These are phyloP conservation scores for Dovyalis caffra DNA, from an alignment of 345 rosid genomes.

Conservation along the genomic window DNA sequence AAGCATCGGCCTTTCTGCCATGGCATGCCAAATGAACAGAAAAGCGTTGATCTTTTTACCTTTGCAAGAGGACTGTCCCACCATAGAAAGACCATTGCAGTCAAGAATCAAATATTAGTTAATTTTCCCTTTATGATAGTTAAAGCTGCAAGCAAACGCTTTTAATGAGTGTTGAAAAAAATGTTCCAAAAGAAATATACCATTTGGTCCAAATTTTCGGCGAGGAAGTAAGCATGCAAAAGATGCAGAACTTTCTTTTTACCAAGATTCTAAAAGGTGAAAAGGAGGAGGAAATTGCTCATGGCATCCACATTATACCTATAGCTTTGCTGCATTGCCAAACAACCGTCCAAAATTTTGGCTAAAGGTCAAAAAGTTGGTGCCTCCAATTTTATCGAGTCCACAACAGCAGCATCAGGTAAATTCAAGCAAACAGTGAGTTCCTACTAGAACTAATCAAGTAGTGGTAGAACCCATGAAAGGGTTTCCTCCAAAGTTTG, in stretches of 20 bases:
- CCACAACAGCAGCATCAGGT: constrained; percentile 3
- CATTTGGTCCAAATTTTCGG: constrained; percentile 32
- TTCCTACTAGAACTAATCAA: background rate
- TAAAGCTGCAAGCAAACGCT: background rate
- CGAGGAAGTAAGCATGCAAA: constrained; percentile 7
- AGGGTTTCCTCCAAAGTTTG: background rate
- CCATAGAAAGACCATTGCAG: background rate
- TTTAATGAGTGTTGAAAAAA: background rate
- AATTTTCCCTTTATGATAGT: background rate
- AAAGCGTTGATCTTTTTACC: background rate
- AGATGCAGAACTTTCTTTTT: constrained; percentile 6
- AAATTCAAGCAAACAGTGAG: background rate
- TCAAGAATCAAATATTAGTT: constrained; percentile 7
- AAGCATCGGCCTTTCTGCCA: background rate
- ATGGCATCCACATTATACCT: background rate
- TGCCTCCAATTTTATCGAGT: background rate
- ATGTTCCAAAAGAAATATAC: background rate
- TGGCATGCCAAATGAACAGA: constrained; percentile 10
- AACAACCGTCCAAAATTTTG: constrained; percentile 4
- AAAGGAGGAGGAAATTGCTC: constrained; percentile 1
- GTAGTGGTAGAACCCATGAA: background rate
- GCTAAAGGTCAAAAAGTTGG: constrained; percentile 13
- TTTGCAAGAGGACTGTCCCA: constrained; percentile 15
- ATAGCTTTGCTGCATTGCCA: background rate
- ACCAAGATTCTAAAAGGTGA: constrained; percentile 1